Conservation (phyloP, 108 stramenopile species). For the Cyclotella atomus region DNA sequence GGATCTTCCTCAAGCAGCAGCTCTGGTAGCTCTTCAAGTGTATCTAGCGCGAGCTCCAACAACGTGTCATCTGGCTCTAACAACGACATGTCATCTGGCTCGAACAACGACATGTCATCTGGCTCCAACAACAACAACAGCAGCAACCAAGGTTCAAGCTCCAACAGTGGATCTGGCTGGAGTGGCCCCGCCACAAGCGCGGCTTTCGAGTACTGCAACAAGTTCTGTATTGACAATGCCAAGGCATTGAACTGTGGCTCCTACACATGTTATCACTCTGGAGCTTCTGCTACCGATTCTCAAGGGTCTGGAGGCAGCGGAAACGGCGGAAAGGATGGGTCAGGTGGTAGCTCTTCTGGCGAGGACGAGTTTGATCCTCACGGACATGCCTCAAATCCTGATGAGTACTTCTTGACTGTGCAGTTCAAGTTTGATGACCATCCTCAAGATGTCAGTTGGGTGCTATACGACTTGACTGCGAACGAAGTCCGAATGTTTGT, state of each 20-base stretch:
- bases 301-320: conserved; percentile 11
- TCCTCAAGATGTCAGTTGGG: conserved; percentile 52
- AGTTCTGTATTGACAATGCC: conserved; percentile 27
- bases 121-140: conserved; percentile 6
- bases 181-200: conserved; percentile 33
- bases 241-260: conserved; percentile 20
- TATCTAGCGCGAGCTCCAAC: conserved; percentile 1
- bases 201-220: conserved; percentile 36
- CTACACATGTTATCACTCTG: conserved; percentile 21
- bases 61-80: neutral
- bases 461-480: conserved; percentile 31
- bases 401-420: conserved; percentile 27
- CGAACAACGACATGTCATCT: neutral
- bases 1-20: neutral
- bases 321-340: neutral
- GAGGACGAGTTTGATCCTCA: neutral
- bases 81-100: conserved; percentile 1
- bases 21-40: neutral
- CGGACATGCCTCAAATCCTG: conserved; percentile 7
- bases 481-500: conserved; percentile 37
- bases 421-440: conserved; percentile 45
- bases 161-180: conserved; percentile 24
- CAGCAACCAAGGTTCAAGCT: neutral
- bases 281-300: conserved; percentile 15
- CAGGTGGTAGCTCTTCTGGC: neutral